Percentiles rank a stretch among this genome's conserved stretches.
Evolutionary conservation across 1,139 yeast species (phyloP).

Genomic region (Kurtzmaniella quercitrusa): DNA sequence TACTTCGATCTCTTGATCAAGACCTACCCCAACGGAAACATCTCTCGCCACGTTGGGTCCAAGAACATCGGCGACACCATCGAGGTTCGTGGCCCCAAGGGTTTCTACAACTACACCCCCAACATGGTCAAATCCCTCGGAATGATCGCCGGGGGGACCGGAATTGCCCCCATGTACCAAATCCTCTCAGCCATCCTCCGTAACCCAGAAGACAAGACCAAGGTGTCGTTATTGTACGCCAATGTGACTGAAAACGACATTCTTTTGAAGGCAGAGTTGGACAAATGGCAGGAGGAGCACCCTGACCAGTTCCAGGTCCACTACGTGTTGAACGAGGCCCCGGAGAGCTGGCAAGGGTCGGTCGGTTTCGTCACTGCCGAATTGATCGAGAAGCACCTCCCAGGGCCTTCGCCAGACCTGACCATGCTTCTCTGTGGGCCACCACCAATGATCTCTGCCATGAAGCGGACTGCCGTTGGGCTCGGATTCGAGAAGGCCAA

Average conservation of each 20-base stretch:
- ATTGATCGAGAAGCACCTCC: constrained; percentile 51
- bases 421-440: constrained; percentile 91
- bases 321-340: constrained; percentile 74
- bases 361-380: constrained; percentile 75
- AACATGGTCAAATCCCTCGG: constrained; percentile 78
- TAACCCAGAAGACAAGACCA: constrained; percentile 82
- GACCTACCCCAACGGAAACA: constrained; percentile 88
- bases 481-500: constrained; percentile 85
- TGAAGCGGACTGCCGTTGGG: constrained; percentile 76
- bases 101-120: constrained; percentile 79
- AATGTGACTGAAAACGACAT: constrained; percentile 73
- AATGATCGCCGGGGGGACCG: constrained; percentile 93
- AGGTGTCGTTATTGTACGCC: constrained; percentile 76
- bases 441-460: constrained; percentile 75
- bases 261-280: constrained; percentile 72
- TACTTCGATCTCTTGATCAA: constrained; percentile 86
- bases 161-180: constrained; percentile 94
- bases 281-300: constrained; percentile 54
- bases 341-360: constrained; percentile 44
- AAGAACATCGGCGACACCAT: constrained; percentile 48
- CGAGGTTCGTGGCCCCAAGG: constrained; percentile 83
- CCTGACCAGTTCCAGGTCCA: constrained; percentile 74
- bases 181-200: constrained; percentile 63
- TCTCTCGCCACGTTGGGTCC: constrained; percentile 70
- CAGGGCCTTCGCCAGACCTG: constrained; percentile 56